These are phyloP conservation scores for Balakata baccata DNA, from an alignment of 345 rosid genomes.

Conservation along the genomic window DNA sequence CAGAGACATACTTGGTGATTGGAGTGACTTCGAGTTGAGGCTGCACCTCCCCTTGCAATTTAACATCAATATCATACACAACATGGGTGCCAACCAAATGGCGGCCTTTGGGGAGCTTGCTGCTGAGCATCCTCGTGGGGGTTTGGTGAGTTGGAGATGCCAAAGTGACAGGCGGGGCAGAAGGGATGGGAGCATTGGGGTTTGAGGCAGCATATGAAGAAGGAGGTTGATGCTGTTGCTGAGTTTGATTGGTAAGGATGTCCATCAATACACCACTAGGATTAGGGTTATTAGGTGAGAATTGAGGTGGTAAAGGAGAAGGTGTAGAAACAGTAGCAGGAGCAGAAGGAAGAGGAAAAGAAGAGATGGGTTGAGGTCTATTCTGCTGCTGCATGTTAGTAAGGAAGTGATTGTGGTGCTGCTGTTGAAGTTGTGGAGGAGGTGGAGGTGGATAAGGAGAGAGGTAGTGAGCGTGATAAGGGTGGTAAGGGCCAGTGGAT, in stretches of 20 bases:
- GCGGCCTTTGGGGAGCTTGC: constrained; percentile 59
- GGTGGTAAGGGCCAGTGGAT: constrained; percentile 43
- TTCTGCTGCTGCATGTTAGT: constrained; percentile 17
- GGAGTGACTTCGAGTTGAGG: constrained; percentile 91
- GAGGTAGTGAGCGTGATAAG: constrained; percentile 42
- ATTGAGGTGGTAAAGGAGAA: constrained; percentile 1
- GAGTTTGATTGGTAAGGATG: constrained; percentile 22
- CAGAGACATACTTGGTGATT: constrained; percentile 81
- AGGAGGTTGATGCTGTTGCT: constrained; percentile 23
- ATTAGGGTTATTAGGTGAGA: constrained; percentile 8
- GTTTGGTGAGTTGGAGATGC: constrained; percentile 29
- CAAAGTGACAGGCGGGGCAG: constrained; percentile 30
- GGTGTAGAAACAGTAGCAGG: constrained; percentile 14
- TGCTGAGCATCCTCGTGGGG: constrained; percentile 43
- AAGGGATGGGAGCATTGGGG: constrained; percentile 20
- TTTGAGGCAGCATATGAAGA: constrained; percentile 20
- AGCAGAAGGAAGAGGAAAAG: constrained; percentile 19
- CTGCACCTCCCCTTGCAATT: constrained; percentile 62
- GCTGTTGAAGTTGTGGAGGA: constrained; percentile 36
- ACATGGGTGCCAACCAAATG: constrained; percentile 50
- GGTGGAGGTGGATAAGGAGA: constrained; percentile 25
- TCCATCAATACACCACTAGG: constrained; percentile 27
- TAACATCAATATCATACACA: constrained; percentile 60
- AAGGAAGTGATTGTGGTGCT: constrained; percentile 31
- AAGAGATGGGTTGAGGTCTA: constrained; percentile 19